Evolutionary conservation across 495 filamentous ascomycete species (phyloP).

Genomic region (Annulohypoxylon stygium): DNA sequence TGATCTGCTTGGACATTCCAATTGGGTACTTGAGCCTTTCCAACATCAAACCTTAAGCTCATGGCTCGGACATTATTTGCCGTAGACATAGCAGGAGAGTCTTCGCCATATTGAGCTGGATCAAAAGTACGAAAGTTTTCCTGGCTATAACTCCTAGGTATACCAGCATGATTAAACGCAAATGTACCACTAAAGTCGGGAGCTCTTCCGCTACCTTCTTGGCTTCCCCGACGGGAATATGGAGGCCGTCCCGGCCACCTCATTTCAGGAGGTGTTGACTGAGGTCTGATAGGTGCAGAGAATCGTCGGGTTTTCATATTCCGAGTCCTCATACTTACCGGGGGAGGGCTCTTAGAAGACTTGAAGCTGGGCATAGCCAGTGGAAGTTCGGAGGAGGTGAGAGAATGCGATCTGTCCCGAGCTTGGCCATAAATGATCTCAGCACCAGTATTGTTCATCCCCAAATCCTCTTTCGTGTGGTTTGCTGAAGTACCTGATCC

Average conservation of each 20-base stretch:
- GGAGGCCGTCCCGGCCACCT: constrained; percentile 16
- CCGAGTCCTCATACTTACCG: constrained; percentile 53
- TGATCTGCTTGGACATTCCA: constrained; percentile 53
- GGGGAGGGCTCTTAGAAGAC: constrained; percentile 49
- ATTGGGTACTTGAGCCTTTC: constrained; percentile 37
- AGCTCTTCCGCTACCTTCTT: constrained; percentile 51
- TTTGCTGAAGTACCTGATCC: constrained; percentile 43
- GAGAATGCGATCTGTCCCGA: constrained; percentile 21
- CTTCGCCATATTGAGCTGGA: constrained; percentile 35
- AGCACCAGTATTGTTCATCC: constrained; percentile 9
- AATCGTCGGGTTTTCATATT: constrained; percentile 55
- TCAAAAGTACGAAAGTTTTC: constrained; percentile 52
- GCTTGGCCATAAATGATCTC: constrained; percentile 20
- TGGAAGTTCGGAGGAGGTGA: constrained; percentile 44
- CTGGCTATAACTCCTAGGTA: constrained; percentile 50
- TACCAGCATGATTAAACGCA: constrained; percentile 22
- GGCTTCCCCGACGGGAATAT: constrained; percentile 50
- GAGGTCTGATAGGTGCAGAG: constrained; percentile 56
- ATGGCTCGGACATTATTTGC: constrained; percentile 48
- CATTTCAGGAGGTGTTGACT: constrained; percentile 52
- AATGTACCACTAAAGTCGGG: constrained; percentile 24
- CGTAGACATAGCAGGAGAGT: constrained; percentile 33
- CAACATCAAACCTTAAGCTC: constrained; percentile 37
- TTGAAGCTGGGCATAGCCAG: constrained; percentile 44
- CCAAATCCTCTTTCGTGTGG: constrained; percentile 30